These are phyloP conservation scores for Antitrichia curtipendula DNA, from an alignment of 225 moss, liverwort and hornwort species.

Conservation along the genomic window DNA sequence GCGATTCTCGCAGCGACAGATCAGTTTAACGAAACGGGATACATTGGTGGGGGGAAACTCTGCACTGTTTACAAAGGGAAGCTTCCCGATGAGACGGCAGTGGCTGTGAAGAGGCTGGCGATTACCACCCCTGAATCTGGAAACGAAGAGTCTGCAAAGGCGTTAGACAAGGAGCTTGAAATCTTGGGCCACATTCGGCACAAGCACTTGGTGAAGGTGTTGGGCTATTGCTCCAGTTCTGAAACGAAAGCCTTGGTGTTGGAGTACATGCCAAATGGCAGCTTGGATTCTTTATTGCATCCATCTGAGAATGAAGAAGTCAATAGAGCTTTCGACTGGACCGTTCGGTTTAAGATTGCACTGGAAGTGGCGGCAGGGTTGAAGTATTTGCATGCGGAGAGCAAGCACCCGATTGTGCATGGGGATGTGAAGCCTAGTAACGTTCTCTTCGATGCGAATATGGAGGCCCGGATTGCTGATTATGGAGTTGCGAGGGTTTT, in stretches of 20 bases:
- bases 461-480: constrained; percentile 31
- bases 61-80: constrained; percentile 30
- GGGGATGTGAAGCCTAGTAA: constrained; percentile 39
- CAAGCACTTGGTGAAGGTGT: constrained; percentile 31
- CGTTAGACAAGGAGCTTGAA: constrained; percentile 19
- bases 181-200: constrained; percentile 32
- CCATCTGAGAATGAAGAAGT: constrained; percentile 14
- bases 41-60: constrained; percentile 22
- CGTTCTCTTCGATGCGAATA: constrained; percentile 21
- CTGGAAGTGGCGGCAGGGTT: constrained; percentile 21
- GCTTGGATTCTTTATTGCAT: constrained; percentile 6
- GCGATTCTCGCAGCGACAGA: constrained; percentile 20
- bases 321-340: constrained; percentile 16
- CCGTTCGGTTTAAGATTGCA: constrained; percentile 11
- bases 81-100: constrained; percentile 24
- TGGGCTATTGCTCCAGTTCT: constrained; percentile 21
- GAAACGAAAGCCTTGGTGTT: constrained; percentile 22
- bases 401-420: constrained; percentile 17
- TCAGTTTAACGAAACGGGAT: neutral
- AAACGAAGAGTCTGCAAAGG: neutral
- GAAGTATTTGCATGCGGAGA: constrained; percentile 18
- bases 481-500: constrained; percentile 17
- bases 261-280: constrained; percentile 44
- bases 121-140: neutral
- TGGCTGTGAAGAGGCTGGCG: constrained; percentile 43